Percentiles rank a stretch among this genome's conserved stretches.
Conservation (phyloP, 2,329 filamentous ascomycete genomes). For the Xylaria digitata region DNA sequence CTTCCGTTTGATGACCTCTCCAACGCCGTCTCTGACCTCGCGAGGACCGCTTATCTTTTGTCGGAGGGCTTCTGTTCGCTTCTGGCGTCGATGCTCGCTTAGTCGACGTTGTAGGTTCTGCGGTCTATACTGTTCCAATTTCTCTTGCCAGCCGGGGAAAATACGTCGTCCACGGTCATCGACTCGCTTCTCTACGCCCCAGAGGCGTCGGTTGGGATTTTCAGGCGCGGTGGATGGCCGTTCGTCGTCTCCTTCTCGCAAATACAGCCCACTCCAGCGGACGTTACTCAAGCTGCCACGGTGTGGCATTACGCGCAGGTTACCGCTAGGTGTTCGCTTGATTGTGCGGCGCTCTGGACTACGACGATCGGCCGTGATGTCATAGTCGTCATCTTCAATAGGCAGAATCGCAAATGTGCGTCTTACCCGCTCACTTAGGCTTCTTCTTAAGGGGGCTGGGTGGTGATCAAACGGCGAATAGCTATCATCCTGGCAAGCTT, state of each 20-base stretch:
- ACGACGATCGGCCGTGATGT: conserved; percentile 49
- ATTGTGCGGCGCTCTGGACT: conserved; percentile 67
- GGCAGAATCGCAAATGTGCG: conserved; percentile 71
- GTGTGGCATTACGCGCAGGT: conserved; percentile 67
- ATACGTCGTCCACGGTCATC: conserved; percentile 49
- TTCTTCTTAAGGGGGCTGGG: conserved; percentile 49
- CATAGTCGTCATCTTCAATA: conserved; percentile 56
- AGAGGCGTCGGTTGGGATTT: conserved; percentile 42
- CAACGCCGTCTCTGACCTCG: conserved; percentile 68
- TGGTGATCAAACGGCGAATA: conserved; percentile 64
- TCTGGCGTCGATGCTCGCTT: conserved; percentile 69
- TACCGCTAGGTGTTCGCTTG: conserved; percentile 68
- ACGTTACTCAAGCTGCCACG: conserved; percentile 59
- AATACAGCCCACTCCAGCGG: conserved; percentile 41
- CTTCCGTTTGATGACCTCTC: conserved; percentile 64
- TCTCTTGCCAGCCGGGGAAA: conserved; percentile 57
- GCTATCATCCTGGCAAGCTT: conserved; percentile 53
- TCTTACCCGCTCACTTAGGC: conserved; percentile 64
- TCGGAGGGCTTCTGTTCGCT: conserved; percentile 67
- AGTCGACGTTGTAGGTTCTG: conserved; percentile 65
- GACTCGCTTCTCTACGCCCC: conserved; percentile 49
- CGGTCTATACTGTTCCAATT: conserved; percentile 61
- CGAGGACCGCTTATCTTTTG: conserved; percentile 70
- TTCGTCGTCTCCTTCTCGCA: conserved; percentile 41
- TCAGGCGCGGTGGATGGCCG: conserved; percentile 55